Conservation (phyloP, 2,329 filamentous ascomycete genomes). For the Aschersonia sp. region DNA sequence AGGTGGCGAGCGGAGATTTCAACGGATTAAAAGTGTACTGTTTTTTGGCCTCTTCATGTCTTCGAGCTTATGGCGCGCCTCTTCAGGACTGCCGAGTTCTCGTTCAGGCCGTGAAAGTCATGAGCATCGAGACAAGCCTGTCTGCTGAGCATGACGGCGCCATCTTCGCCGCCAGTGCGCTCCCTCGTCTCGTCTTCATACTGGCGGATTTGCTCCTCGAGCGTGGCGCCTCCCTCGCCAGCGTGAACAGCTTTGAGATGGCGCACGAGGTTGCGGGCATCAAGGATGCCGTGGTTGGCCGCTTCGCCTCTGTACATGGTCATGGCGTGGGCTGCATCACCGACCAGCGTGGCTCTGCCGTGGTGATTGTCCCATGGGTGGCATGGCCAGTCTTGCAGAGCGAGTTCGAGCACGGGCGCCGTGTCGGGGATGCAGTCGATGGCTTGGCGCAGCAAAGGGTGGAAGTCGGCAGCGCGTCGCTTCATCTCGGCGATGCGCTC, state of each 20-base stretch:
- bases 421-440: slow-evolving; percentile 28
- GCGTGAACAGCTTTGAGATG: slow-evolving; percentile 8
- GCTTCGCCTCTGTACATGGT: slow-evolving; percentile 34
- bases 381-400: slow-evolving; percentile 21
- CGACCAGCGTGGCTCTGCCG: slow-evolving; percentile 31
- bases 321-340: slow-evolving; percentile 45
- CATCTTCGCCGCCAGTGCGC: slow-evolving; percentile 8
- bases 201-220: slow-evolving; percentile 8
- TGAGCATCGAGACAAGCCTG: slow-evolving; percentile 19
- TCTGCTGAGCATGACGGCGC: slow-evolving; percentile 15
- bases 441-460: slow-evolving; percentile 23
- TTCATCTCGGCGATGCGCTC: slow-evolving; percentile 25
- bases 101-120: slow-evolving; percentile 14
- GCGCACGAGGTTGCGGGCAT: slow-evolving; percentile 16
- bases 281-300: slow-evolving; percentile 24
- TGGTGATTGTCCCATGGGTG: slow-evolving; percentile 24
- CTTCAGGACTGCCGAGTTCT: slow-evolving; percentile 16
- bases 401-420: slow-evolving; percentile 19
- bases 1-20: too few species aligned
- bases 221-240: slow-evolving; percentile 1
- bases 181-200: slow-evolving; percentile 18
- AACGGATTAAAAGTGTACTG: too few species aligned
- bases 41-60: too few species aligned
- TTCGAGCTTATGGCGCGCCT: slow-evolving; percentile 8
- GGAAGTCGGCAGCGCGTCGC: slow-evolving; percentile 14